Evolutionary conservation across 2,329 filamentous ascomycete species (phyloP).

Genomic region (Fusarium sp.): DNA sequence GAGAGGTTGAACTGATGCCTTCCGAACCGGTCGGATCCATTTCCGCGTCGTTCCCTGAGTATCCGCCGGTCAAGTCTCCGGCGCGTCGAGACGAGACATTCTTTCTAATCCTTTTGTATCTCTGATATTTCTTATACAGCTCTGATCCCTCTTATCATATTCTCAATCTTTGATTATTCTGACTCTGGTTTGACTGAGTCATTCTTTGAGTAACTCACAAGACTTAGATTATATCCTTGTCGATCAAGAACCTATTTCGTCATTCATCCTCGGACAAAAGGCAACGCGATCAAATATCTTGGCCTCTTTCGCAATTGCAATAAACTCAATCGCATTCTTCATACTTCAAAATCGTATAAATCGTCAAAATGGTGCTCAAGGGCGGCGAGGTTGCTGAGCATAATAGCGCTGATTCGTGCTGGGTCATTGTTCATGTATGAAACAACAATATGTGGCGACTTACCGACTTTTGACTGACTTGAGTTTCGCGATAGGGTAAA

Average conservation of each 20-base stretch:
- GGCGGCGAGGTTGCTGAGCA: conserved; percentile 73
- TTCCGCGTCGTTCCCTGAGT: conserved; percentile 19
- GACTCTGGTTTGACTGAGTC: background rate
- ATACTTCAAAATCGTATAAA: background rate
- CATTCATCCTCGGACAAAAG: conserved; percentile 42
- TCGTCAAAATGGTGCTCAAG: conserved; percentile 56
- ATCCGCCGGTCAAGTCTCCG: conserved; percentile 23
- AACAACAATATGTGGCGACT: background rate
- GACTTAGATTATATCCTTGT: conserved; percentile 2
- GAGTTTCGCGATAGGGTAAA: conserved; percentile 64
- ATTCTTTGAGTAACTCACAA: background rate
- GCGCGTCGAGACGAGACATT: conserved; percentile 4
- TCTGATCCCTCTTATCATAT: background rate
- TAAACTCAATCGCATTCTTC: background rate
- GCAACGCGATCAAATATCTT: conserved; percentile 12
- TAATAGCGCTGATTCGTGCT: conserved; percentile 84
- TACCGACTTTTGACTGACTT: conserved; percentile 32
- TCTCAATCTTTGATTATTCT: background rate
- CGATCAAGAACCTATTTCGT: conserved; percentile 30
- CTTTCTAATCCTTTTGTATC: background rate
- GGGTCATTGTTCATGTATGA: conserved; percentile 85
- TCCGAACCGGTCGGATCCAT: conserved; percentile 28
- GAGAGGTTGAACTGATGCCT: conserved; percentile 4
- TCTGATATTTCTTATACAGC: background rate
- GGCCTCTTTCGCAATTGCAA: background rate